Evolutionary conservation across 331 rosid species (phyloP), one percentile per base, ranked within the genome.

Genomic region (Quercus tomentella): DNA sequence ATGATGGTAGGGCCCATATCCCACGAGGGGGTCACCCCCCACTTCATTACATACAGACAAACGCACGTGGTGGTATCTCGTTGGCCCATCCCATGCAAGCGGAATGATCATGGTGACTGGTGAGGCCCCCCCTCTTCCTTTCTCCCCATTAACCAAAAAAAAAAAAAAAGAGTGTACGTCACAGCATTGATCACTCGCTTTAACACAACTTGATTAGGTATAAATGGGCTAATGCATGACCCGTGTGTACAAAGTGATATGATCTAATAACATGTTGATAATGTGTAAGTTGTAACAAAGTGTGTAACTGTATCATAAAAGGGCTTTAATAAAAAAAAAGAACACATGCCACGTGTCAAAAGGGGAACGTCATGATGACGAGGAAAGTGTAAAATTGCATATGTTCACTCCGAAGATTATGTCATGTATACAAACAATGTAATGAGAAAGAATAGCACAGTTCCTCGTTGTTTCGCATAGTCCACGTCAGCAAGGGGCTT

Each of bases 361-460:
- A 16, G 0, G 20, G 76, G 85, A 86, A 74, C 91, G 98, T 86
- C 91, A 90, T 18, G 79, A 62, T 91, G 93, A 91, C 87, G 77
- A 66, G 72, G 76, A 78, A 87, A 91, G 81, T 78, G 70, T 69
- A 76, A 31, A 49, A 49, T 49, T 49, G 54, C 15, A 49, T 8
- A 41, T 14, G 58, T 63, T 65, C 57, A 70, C 77, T 86, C 86
- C 84, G 55, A 81, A 86, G 92, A 88, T 88, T 76, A 88, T 84
- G 95, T 91, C 97, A 94, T 60, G 18, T 14, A 1, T 9, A 26
- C 30, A 26, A 26, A 8, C 12, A 41, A 41, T 41, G 45, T 8
- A 41, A 41, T 41, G 45, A 41, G 45, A 41, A 41, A 41, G 12
- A 41, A 2, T 12, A 51, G 70, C 74, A 20, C 63, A 14, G 10